phyloP scores from a whole-genome alignment of 2,329 filamentous ascomycete genomes.

The Fusarium sulawesiense region DNA sequence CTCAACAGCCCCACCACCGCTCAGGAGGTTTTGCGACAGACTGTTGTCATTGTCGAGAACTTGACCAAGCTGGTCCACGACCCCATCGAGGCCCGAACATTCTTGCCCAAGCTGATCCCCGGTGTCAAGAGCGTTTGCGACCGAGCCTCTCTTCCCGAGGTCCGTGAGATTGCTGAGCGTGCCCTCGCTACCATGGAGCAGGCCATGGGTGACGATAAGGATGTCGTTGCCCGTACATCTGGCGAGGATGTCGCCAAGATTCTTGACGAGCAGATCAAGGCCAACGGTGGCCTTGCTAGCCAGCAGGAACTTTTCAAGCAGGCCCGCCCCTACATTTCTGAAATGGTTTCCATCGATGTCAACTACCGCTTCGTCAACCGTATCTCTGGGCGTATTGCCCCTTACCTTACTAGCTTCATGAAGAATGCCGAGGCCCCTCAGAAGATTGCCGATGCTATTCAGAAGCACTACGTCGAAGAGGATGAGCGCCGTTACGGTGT shows the following conservation, averaged over 20 bases:
- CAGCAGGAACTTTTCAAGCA: constrained; percentile 73
- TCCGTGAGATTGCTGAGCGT: constrained; percentile 86
- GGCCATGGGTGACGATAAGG: constrained; percentile 83
- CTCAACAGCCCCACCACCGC: constrained; percentile 90
- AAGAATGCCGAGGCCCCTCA: constrained; percentile 68
- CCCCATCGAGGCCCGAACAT: constrained; percentile 92
- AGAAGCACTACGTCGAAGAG: constrained; percentile 82
- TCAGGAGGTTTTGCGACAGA: constrained; percentile 95
- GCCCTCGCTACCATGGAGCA: constrained; percentile 90
- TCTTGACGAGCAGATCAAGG: constrained; percentile 80
- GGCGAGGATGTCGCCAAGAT: constrained; percentile 79
- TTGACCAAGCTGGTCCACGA: constrained; percentile 97
- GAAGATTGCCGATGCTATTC: constrained; percentile 77
- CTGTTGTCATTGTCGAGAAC: constrained; percentile 96
- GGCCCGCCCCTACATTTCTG: constrained; percentile 78
- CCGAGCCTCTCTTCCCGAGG: constrained; percentile 91
- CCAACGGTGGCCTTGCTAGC: constrained; percentile 70
- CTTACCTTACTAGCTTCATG: constrained; percentile 81
- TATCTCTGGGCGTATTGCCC: constrained; percentile 74
- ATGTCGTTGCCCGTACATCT: constrained; percentile 73
- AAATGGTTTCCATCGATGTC: constrained; percentile 88
- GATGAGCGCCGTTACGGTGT: constrained; percentile 89
- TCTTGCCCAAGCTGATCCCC: constrained; percentile 92
- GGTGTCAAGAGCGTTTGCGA: constrained; percentile 91
- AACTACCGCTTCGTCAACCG: constrained; percentile 83